Evolutionary conservation across 1,284 basidiomycete species (phyloP).

Genomic region (Sporisorium sorghi): DNA sequence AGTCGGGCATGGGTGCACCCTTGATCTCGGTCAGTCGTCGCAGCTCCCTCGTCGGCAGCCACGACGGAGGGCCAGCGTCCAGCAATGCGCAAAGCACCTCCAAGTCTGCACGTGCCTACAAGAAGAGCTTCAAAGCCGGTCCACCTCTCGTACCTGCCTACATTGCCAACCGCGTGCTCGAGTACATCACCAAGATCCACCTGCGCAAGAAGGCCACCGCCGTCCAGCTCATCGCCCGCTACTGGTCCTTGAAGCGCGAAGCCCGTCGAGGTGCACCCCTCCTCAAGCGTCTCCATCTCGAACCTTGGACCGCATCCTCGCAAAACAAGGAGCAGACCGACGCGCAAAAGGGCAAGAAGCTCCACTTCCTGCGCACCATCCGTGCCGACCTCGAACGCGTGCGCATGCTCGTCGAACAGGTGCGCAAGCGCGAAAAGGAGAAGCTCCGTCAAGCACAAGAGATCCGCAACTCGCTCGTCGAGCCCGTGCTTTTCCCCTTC

Average conservation of each 20-base stretch:
- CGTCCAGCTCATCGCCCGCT: conserved; percentile 82
- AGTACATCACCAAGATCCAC: conserved; percentile 80
- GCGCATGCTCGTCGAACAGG: conserved; percentile 78
- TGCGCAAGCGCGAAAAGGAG: conserved; percentile 83
- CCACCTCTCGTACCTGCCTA: conserved; percentile 73
- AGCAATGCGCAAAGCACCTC: conserved; percentile 41
- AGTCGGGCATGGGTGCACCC: conserved; percentile 35
- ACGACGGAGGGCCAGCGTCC: conserved; percentile 22
- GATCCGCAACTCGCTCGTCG: conserved; percentile 78
- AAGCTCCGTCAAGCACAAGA: conserved; percentile 82
- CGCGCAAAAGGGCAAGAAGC: conserved; percentile 79
- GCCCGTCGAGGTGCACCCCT: conserved; percentile 90
- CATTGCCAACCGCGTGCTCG: conserved; percentile 77
- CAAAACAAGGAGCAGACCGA: conserved; percentile 75
- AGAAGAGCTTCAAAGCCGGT: conserved; percentile 72
- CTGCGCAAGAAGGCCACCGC: conserved; percentile 84
- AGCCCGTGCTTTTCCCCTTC: conserved; percentile 44
- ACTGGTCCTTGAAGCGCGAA: conserved; percentile 97
- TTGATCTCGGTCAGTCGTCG: conserved; percentile 47
- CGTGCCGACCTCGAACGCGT: conserved; percentile 83
- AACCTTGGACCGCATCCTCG: conserved; percentile 92
- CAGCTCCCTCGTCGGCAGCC: conserved; percentile 34
- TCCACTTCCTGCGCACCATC: conserved; percentile 75
- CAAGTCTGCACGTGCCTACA: conserved; percentile 73
- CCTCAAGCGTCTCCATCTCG: conserved; percentile 91